A percentile compares a stretch with the other conserved stretches of the same genome.
Conservation (phyloP, 2,329 filamentous ascomycete species). For the Tolypocladium paradoxum region DNA sequence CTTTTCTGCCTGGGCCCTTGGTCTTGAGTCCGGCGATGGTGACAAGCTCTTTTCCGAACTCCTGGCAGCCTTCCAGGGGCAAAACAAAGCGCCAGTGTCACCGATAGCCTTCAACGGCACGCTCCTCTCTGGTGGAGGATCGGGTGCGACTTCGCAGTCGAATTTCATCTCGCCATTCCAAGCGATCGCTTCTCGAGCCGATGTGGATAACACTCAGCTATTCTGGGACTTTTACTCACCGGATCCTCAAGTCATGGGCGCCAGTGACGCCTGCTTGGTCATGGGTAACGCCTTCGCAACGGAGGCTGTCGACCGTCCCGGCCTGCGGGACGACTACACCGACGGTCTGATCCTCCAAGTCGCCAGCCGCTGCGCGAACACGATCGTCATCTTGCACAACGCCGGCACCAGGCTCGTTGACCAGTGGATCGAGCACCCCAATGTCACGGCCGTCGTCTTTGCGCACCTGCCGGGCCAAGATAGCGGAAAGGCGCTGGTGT, state of each 20-base stretch:
- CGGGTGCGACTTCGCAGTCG: conserved; percentile 34
- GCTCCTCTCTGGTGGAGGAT: too few relatives aligned
- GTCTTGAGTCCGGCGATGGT: conserved; percentile 15
- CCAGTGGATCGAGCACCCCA: conserved; percentile 49
- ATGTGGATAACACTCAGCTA: conserved; percentile 43
- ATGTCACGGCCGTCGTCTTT: conserved; percentile 53
- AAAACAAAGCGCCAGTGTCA: too few relatives aligned
- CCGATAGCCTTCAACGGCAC: too few relatives aligned
- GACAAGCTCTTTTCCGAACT: too few relatives aligned
- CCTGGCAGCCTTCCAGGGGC: too few relatives aligned
- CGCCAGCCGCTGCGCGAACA: conserved; percentile 47
- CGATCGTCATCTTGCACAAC: conserved; percentile 55
- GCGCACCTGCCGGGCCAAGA: conserved; percentile 56
- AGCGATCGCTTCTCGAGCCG: conserved; percentile 38
- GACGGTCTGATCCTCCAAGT: conserved; percentile 47
- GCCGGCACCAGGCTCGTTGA: conserved; percentile 51
- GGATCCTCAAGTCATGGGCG: conserved; percentile 35
- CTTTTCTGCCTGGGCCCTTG: conserved; percentile 24
- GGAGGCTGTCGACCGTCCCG: conserved; percentile 56
- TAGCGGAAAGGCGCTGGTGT: conserved; percentile 42
- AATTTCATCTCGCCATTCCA: conserved; percentile 42
- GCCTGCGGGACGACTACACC: conserved; percentile 54
- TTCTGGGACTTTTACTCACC: conserved; percentile 46
- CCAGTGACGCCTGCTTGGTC: conserved; percentile 54
- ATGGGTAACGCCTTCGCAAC: conserved; percentile 59